Base-by-base conservation (phyloP, 2,329 filamentous ascomycete species). In the Hyphodiscus sp. region DNA sequence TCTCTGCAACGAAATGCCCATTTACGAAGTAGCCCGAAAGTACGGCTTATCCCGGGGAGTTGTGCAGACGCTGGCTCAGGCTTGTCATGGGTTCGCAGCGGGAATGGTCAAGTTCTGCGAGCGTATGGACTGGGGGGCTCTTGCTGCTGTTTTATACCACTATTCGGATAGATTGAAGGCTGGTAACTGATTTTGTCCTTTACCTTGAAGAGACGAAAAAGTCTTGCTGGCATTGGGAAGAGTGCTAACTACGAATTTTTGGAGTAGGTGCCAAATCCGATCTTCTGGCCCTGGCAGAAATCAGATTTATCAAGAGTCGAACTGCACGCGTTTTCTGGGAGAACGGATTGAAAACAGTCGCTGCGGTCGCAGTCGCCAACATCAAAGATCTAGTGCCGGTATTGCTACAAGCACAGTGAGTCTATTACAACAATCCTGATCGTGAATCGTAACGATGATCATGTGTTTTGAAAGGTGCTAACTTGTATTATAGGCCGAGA, bases 91-190 rank as follows among this genome's bases (percentile, higher is more conserved):
- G 0, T 91, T 91, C 63, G 87, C 86, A 2, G 85, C 85, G 1
- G 86, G 86, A 2, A 89, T 90, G 75, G 81, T 91, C 55, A 89
- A 87, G 60, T 91, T 91, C 64, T 91, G 87, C 64, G 78, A 89
- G 60, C 77, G 81, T 18, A 89, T 91, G 87, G 82, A 78, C 1
- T 90, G 86, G 85, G 80, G 79, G 1, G 82, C 86, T 62, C 79
- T 91, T 66, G 81, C 82, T 7, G 85, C 83, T 4, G 83, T 86
- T 7, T 73, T 91, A 30, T 85, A 90, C 59, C 87, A 91, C 64
- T 90, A 88, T 71, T 82, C 83, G 0, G 86, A 90, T 68, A 76
- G 87, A 20, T 73, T 91, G 7, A 82, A 83, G 67, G 86, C 86
- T 43, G 66, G 65, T 64, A 58, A 29, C 58, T 54, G 30, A 13